These are phyloP conservation scores for Suhomyces kilbournensis DNA, from an alignment of 805 yeast species.

Conservation along the genomic window DNA sequence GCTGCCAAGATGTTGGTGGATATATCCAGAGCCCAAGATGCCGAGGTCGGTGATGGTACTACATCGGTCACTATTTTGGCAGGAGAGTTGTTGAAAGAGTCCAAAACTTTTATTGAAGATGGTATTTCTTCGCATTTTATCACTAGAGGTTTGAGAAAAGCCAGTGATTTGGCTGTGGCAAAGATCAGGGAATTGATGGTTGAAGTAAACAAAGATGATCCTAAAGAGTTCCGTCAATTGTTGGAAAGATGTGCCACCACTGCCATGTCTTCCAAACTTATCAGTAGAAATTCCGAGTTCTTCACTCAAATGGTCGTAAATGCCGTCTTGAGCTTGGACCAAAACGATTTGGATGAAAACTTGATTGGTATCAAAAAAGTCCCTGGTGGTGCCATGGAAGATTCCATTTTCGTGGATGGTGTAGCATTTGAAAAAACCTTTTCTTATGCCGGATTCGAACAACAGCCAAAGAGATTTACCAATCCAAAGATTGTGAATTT, in stretches of 20 bases:
- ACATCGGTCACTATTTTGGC: conserved; percentile 93
- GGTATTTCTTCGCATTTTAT: conserved; percentile 91
- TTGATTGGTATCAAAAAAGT: conserved; percentile 93
- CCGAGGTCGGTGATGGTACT: conserved; percentile 98
- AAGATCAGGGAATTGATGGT: conserved; percentile 74
- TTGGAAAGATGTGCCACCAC: conserved; percentile 92
- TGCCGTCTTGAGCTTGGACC: conserved; percentile 86
- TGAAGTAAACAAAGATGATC: conserved; percentile 54
- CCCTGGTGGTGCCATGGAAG: conserved; percentile 96
- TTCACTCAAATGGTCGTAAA: conserved; percentile 97
- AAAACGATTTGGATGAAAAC: conserved; percentile 78
- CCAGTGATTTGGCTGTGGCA: conserved; percentile 71
- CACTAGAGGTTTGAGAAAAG: conserved; percentile 81
- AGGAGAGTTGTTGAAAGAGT: conserved; percentile 90
- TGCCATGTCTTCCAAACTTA: conserved; percentile 94
- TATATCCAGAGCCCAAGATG: conserved; percentile 93
- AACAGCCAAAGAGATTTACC: conserved; percentile 84
- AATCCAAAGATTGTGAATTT: conserved; percentile 81
- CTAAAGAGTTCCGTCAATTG: conserved; percentile 57
- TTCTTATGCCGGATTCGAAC: conserved; percentile 97
- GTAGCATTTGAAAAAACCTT: conserved; percentile 97
- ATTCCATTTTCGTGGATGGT: conserved; percentile 83
- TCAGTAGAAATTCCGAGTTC: conserved; percentile 80
- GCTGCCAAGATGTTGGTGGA: conserved; percentile 96
- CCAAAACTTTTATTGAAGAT: conserved; percentile 89